Evolutionary conservation across 192 early-diverging fungal species (phyloP), one percentile per base, ranked within the genome.

Genomic region (Mortierella claussenii): DNA sequence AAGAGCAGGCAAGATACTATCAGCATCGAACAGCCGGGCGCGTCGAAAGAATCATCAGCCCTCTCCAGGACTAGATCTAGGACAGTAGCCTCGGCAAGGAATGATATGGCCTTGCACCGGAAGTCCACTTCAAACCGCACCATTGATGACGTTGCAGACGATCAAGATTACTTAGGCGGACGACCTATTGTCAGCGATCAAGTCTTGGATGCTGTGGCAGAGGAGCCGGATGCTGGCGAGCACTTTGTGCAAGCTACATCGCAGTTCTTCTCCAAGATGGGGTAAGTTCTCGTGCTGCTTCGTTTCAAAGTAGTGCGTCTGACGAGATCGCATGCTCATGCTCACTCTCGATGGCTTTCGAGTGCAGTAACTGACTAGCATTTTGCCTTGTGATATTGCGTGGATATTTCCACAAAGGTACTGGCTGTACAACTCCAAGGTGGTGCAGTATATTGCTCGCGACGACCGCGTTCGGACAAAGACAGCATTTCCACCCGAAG

Each of bases 401-500:
- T n/a, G n/a, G n/a, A n/a, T n/a, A n/a, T n/a, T n/a, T n/a, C n/a
- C n/a, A n/a, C n/a, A n/a, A n/a, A 81, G 79, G 6, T 74, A 81
- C 60, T 81, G 79, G 79, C 47, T 81, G 10, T 81, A 81, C 62
- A 81, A 81, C 52, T 68, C 79, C 8, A 63, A 65, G 57, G 53
- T 81, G 23, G 67, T 81, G 18, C 79, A 81, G 24, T 76, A 75
- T 44, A 81, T 81, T 54, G 68, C 71, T 31, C 57, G 62, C 17
- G 79, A 81, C 40, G 79, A 81, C 20, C 62, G 71, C 7, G 50
- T 62, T 7, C 50, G 79, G 26, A 74, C 65, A 10, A 81, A 76
- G 58, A 64, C 66, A 30, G 53, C 28, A 1, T 81, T 76, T 33
- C 55, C 66, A 30, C n/a, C 67, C 31, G 64, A 67, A 24, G 36